A percentile compares a stretch with the other conserved stretches of the same genome.
These are phyloP conservation scores for Uronychia binucleata DNA, from an alignment of 73 alveolate genomes.

Conservation along the genomic window DNA sequence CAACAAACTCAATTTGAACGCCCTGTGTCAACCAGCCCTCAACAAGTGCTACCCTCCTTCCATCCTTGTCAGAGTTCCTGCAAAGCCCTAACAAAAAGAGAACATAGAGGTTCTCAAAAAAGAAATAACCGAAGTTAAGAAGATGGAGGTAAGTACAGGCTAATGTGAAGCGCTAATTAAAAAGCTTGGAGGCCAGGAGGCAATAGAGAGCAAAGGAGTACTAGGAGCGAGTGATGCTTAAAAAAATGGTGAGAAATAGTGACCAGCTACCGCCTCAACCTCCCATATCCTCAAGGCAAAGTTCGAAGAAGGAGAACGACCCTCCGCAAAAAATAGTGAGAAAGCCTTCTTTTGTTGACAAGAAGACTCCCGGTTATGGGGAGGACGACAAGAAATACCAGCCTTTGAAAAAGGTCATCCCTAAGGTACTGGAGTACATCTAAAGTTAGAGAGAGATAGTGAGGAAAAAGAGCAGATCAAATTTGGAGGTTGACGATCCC, in stretches of 20 bases:
- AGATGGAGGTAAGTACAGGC: no score
- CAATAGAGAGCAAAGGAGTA: not conserved
- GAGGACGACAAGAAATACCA: not conserved
- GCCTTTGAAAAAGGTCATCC: not conserved
- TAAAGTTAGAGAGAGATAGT: not conserved
- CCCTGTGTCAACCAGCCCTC: not conserved
- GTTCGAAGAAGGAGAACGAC: not conserved
- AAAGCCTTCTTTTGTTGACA: not conserved
- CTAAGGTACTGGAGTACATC: not conserved
- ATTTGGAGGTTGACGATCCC: not conserved
- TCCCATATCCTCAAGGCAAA: no score
- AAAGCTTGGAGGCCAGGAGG: not conserved
- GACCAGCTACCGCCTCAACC: no score
- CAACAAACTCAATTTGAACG: slow-evolving; percentile 63
- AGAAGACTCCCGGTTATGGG: not conserved
- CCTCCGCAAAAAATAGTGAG: not conserved
- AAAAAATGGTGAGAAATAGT: no score
- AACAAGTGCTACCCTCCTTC: not conserved
- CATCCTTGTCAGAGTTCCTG: no score
- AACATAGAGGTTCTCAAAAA: not conserved
- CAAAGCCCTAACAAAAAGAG: no score
- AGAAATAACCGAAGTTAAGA: not conserved
- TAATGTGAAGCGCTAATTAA: not conserved
- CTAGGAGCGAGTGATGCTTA: no score
- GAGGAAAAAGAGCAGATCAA: not conserved